These are phyloP conservation scores for Phytopythium litorale DNA, from an alignment of 352 stramenopile genomes.

Conservation along the genomic window DNA sequence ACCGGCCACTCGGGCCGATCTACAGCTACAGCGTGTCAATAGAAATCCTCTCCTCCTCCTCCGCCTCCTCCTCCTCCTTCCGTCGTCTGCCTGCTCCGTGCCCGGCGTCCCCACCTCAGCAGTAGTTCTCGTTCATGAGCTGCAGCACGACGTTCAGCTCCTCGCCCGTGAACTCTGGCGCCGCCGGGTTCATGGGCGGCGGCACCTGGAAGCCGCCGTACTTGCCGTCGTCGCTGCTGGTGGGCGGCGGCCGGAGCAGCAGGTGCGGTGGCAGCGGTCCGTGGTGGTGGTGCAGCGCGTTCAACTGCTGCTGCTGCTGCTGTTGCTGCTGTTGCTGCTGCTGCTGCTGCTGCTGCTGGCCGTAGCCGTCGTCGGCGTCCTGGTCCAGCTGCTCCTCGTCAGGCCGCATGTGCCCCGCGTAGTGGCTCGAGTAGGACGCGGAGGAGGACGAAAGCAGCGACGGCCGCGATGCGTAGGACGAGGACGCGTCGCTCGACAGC, in stretches of 20 bases:
- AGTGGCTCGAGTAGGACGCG: constrained; percentile 5
- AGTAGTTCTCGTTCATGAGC: constrained; percentile 79
- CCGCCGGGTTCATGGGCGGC: constrained; percentile 60
- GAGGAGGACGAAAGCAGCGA: neutral
- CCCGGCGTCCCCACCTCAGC: neutral
- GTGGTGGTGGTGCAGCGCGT: constrained; percentile 24
- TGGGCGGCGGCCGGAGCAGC: constrained; percentile 55
- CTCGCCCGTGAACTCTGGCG: constrained; percentile 69
- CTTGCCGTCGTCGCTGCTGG: constrained; percentile 42
- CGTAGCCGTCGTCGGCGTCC: constrained; percentile 18
- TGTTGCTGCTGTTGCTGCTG: constrained; percentile 25
- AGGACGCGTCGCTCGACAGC: constrained; percentile 5
- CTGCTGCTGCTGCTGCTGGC: constrained; percentile 22
- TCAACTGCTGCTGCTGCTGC: constrained; percentile 27
- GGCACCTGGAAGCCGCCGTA: constrained; percentile 45
- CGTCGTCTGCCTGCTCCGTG: no score
- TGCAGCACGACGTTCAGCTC: constrained; percentile 75
- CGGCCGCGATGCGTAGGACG: constrained; percentile 14
- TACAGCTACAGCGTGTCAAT: neutral
- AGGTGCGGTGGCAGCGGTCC: constrained; percentile 30
- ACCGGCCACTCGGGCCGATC: neutral
- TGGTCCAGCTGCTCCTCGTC: neutral
- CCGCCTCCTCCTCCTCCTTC: no score
- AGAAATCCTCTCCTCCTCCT: neutral
- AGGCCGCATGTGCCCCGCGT: constrained; percentile 6